These are phyloP conservation scores for Ogataea thermomethanolica DNA, from an alignment of 805 yeast genomes.

Conservation along the genomic window DNA sequence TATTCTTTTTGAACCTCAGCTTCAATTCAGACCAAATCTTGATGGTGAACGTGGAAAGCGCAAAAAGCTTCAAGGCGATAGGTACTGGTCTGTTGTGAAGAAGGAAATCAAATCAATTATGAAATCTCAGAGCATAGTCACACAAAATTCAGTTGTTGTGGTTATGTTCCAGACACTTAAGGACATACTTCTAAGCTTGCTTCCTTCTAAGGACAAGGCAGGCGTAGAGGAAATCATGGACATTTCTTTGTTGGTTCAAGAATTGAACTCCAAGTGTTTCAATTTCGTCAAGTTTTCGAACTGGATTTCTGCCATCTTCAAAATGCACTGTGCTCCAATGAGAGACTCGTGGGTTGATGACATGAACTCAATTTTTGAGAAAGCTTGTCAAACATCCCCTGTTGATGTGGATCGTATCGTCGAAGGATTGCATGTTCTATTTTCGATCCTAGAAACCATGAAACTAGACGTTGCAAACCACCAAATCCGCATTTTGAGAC, in stretches of 20 bases:
- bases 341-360: slow-evolving; percentile 86
- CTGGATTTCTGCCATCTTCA: slow-evolving; percentile 76
- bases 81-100: slow-evolving; percentile 78
- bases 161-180: slow-evolving; percentile 73
- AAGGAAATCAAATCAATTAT: slow-evolving; percentile 53
- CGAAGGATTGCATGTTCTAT: slow-evolving; percentile 72
- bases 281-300: slow-evolving; percentile 66
- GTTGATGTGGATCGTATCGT: slow-evolving; percentile 45
- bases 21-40: slow-evolving; percentile 86
- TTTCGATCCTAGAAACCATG: slow-evolving; percentile 88
- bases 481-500: slow-evolving; percentile 81
- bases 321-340: slow-evolving; percentile 94
- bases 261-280: slow-evolving; percentile 64
- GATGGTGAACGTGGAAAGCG: slow-evolving; percentile 88
- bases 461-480: slow-evolving; percentile 94
- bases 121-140: slow-evolving; percentile 12
- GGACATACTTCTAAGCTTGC: slow-evolving; percentile 67
- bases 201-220: slow-evolving; percentile 72
- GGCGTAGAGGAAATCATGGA: slow-evolving; percentile 72
- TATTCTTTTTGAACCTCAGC: slow-evolving; percentile 84
- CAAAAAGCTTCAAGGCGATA: slow-evolving; percentile 71
- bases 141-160: slow-evolving; percentile 42
- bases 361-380: slow-evolving; percentile 60
- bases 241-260: slow-evolving; percentile 71
- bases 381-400: slow-evolving; percentile 32